Evolutionary conservation across 148 eudicot species (phyloP), one percentile per base, ranked within the genome.

Genomic region (Tetragonia tetragonoides): DNA sequence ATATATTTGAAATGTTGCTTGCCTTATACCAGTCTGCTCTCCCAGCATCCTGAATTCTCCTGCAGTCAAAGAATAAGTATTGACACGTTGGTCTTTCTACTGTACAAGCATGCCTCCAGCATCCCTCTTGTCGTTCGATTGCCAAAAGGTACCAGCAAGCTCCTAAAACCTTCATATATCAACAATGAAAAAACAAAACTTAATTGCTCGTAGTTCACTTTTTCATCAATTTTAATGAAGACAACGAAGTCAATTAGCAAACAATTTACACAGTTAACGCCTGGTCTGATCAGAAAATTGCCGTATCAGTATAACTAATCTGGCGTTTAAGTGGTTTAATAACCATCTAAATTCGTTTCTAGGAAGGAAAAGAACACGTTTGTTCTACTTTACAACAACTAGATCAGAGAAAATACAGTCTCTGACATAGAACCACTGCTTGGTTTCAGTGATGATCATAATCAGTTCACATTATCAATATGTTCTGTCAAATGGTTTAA

Each of bases 111-210:
- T 77, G 79, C 68, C 79, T 87, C 98, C 98, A 94, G 66, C 98
- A 94, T 7, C 82, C 86, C 84, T 92, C 94, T 86, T 87, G 87
- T 41, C 93, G 81, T 83, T 90, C 97, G 10, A 94, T 77, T 9
- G 98, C 85, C 59, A 94, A 74, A 44, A 94, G 92, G 73, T 92
- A 94, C 98, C 98, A 94, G 77, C 87, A 88, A 75, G 97, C 87
- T 75, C 98, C 98, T 83, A 90, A 70, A 68, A 90, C 86, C 97
- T 94, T 69, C 57, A 83, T 44, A 4, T 14, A 64, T 15, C 75
- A 72, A 54, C 75, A 54, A 49, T 24, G 20, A 47, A 17, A 39
- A 17, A 68, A 7, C 61, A 5, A 0, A 64, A 23, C 3, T 64
- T 28, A 64, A 1, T 21, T 21, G 16, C 34, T 28, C 1, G 23